Evolutionary conservation across 2,329 filamentous ascomycete species (phyloP).

Genomic region (Microdochium paspali): DNA sequence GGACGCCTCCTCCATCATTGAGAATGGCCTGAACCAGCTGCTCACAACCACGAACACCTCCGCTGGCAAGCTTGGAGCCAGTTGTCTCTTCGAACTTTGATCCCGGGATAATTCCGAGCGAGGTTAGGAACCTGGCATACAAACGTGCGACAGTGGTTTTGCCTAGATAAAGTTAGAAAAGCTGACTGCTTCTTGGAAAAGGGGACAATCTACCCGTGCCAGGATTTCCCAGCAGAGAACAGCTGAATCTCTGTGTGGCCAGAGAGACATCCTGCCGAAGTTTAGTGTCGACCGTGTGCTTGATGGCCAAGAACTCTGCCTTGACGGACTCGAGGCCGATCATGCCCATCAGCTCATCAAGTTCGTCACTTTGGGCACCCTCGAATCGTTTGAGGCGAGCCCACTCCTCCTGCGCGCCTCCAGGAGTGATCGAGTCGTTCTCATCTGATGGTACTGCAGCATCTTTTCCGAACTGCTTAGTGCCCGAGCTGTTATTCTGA

Average conservation of each 20-base stretch:
- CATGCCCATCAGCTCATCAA: constrained; percentile 53
- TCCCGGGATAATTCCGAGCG: constrained; percentile 54
- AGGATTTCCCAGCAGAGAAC: constrained; percentile 60
- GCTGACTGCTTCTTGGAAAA: background rate
- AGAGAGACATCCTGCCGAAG: constrained; percentile 47
- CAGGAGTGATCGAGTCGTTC: background rate
- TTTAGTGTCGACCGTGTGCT: constrained; percentile 47
- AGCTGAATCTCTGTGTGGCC: constrained; percentile 49
- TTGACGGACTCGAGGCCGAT: constrained; percentile 56
- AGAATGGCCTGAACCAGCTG: constrained; percentile 46
- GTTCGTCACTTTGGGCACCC: constrained; percentile 36
- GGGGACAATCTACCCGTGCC: constrained; percentile 49
- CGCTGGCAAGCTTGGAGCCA: constrained; percentile 54
- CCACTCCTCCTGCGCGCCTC: background rate
- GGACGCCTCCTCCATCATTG: constrained; percentile 51
- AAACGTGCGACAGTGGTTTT: constrained; percentile 70
- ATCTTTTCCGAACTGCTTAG: background rate
- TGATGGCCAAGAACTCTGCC: constrained; percentile 44
- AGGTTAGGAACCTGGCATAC: constrained; percentile 56
- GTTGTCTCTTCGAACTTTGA: constrained; percentile 55
- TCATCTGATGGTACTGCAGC: background rate
- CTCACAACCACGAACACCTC: constrained; percentile 49
- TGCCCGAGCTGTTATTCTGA: background rate
- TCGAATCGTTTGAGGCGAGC: constrained; percentile 22
- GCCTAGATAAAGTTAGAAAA: constrained; percentile 23